Evolutionary conservation across 2,329 filamentous ascomycete genomes (phyloP), one percentile per base, ranked within the genome.

Genomic region (Botrytis squamosa): DNA sequence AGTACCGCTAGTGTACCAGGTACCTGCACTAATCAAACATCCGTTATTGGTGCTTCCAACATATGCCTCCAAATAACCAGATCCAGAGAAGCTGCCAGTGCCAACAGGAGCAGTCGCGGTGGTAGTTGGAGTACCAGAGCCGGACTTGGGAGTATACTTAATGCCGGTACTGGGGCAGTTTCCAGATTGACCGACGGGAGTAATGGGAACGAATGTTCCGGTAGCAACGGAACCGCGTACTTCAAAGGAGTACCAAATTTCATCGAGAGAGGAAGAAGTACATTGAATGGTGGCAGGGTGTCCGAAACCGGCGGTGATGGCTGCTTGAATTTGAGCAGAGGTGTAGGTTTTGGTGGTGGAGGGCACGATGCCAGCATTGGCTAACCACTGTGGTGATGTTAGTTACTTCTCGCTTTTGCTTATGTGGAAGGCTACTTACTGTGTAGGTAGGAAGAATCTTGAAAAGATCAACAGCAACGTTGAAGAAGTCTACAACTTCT

Each of bases 1-100:
- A 0, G 90, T 91, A 3, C 91, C 90, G 1, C 85, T 86, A 0
- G 86, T 85, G 79, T 91, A 93, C 91, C 91, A 93, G 0, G 86
- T 88, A 0, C 91, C 91, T 16, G 82, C 84, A 72, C 86, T 86
- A 79, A 93, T 93, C 74, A 93, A 85, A 77, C 90, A 93, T n/a
- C 91, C 91, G 12, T 84, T 85, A 66, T 83, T 80, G n/a, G 79
- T 79, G 5, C 87, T 85, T 29, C 82, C 81, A 6, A 84, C 83
- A 40, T 85, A 79, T 4, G 91, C 89, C 71, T 90, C 86, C 59
- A 93, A 80, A 77, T 86, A 87, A 0, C 91, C 91, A 46, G 83
- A 85, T 1, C 90, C 90, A n/a, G 83, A 81, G 70, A 83, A 83
- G 42, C 78, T 75, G 2, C 78, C 83, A 8, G 80, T 81, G 5